Evolutionary conservation across 1,139 yeast genomes (phyloP).

Genomic region (Pichia sp.): DNA sequence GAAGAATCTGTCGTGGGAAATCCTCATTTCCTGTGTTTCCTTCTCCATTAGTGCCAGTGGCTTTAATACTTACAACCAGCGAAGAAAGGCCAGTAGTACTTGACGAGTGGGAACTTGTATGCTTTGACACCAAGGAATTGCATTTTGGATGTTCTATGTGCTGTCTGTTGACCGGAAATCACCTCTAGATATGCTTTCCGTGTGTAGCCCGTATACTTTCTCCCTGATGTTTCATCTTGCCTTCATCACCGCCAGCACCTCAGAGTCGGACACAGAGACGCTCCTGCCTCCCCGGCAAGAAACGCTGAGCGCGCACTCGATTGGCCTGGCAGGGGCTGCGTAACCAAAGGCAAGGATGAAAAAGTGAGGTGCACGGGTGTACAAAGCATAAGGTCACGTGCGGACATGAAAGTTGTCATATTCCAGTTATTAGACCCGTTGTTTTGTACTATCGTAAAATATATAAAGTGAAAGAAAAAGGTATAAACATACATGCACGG

Average conservation of each 20-base stretch:
- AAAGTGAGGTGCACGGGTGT: slow-evolving; percentile 7
- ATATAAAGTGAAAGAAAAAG: neutral
- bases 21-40: neutral
- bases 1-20: no score
- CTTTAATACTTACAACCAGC: slow-evolving; percentile 45
- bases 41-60: neutral
- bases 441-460: neutral
- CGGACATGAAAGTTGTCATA: neutral
- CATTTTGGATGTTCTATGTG: slow-evolving; percentile 21
- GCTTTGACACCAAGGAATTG: slow-evolving; percentile 33
- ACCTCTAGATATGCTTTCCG: no score
- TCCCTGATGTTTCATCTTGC: neutral
- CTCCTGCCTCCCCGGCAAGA: neutral
- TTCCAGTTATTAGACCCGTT: neutral
- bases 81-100: slow-evolving; percentile 68
- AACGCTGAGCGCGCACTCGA: slow-evolving; percentile 3
- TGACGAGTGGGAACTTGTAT: slow-evolving; percentile 38
- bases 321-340: slow-evolving; percentile 12
- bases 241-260: neutral
- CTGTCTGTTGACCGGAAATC: neutral
- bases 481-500: neutral
- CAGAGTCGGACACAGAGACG: neutral
- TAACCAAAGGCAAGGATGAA: slow-evolving; percentile 5
- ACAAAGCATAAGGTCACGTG: neutral
- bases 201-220: neutral